Base-by-base conservation (phyloP, 352 stramenopile genomes). In the Globisporangium lucens region DNA sequence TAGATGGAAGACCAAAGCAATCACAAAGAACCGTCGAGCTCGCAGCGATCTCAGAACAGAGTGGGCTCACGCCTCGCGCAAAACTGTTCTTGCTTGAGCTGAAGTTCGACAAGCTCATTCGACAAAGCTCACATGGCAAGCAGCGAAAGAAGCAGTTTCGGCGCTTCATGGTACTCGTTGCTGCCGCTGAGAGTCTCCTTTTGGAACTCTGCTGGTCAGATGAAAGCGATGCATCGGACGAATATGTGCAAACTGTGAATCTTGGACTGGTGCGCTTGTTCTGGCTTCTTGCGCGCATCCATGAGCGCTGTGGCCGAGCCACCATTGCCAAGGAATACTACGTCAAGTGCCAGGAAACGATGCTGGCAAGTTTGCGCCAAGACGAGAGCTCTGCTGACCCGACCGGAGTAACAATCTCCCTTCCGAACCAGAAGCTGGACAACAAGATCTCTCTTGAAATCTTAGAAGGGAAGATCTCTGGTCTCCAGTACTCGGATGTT, bases 11-110 rank as follows among this genome's bases (percentile, higher is more conserved):
- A n/a, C 24, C n/a, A 15, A 57, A 65, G 65, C 53, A 60, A 20
- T 9, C 33, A 22, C 62, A 67, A 61, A 51, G 52, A 27, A 67
- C 10, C 9, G 51, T 71, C n/a, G 55, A 59, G 46, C 41, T 63
- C 41, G 52, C 61, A 5, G 20, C 33, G n/a, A 60, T 29, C 4
- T 35, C 36, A 49, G 49, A 24, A 15, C 59, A 33, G 29, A 33
- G 15, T 66, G 74, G 72, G 49, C 65, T 90, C 29, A 75, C 71
- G 7, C 61, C 80, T 27, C 38, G 66, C 4, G 69, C 84, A 8
- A 77, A 75, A 10, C 62, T 90, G 30, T 88, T 92, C 46, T 35
- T 90, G 15, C 69, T 92, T 24, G 84, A 92, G 71, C 66, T 90
- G 4, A 82, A 74, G 20, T 76, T 90, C 17, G 82, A 90, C 66